Base-by-base conservation (phyloP, 2,329 filamentous ascomycete genomes). In the Pseudocercospora cruenta region DNA sequence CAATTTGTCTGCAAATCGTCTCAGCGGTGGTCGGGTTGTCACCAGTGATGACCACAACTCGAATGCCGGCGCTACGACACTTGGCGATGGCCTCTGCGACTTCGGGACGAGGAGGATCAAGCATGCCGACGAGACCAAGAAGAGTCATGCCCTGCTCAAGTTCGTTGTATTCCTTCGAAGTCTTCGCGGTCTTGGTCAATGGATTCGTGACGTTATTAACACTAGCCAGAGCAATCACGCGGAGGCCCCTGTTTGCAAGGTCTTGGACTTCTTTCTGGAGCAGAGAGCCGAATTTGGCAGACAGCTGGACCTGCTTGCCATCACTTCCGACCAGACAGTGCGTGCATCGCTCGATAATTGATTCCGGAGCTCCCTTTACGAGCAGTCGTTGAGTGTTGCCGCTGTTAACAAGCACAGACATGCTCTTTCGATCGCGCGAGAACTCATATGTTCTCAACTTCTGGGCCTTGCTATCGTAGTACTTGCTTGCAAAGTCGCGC, bases 11-110 rank as follows among this genome's bases (percentile, higher is more conserved):
- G 83, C 95, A 99, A 77, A 99, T 97, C 68, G 93, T 94, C 83
- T 99, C 95, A 8, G 95, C 95, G 3, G 95, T 99, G 82, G 96
- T 96, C 78, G 91, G 93, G 82, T 97, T 99, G 82, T 99, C 95
- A 76, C 95, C 95, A 62, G 95, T 99, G 80, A 99, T 97, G 70
- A 99, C 95, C 72, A 99, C 93, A 58, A 99, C 93, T 68, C 95
- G 91, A 74, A 99, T 98, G 72, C 95, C 95, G 72, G 95, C 95
- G 69, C 92, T 89, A 79, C 90, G 92, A 82, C 95, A 99, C 79
- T 96, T 91, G 76, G 85, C 85, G 74, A 99, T 96, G 57, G 95
- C 95, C 59, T 83, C 86, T 60, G 91, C 87, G 10, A 98, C 95
- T 82, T 99, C 95, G 57, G 93, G 91, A 43, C 95, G 92, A 74